Evolutionary conservation across 2,329 filamentous ascomycete genomes (phyloP).

Genomic region (Ceratocystis albifundus): DNA sequence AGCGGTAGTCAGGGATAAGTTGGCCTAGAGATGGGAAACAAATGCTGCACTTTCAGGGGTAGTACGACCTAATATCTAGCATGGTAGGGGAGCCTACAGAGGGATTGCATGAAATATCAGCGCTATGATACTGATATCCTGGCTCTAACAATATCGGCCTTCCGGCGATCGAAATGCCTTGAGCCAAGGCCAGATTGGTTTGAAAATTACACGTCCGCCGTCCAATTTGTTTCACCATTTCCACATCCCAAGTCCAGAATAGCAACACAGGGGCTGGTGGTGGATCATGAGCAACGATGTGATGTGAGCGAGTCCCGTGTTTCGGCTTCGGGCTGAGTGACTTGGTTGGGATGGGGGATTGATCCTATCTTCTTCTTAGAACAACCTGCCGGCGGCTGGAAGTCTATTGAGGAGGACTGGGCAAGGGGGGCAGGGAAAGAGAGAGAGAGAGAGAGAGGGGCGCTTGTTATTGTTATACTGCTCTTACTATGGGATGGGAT

Average conservation of each 20-base stretch:
- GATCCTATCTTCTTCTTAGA: not conserved
- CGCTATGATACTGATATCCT: not conserved
- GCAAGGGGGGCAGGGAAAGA: no score
- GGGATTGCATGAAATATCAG: not conserved
- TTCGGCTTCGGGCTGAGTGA: not conserved
- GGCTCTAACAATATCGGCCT: not conserved
- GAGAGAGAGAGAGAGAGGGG: no score
- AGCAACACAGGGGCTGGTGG: not conserved
- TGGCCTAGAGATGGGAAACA: not conserved
- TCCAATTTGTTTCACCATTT: conserved; percentile 6
- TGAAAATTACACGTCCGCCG: not conserved
- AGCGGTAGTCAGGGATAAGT: not conserved
- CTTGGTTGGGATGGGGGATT: not conserved
- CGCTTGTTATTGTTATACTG: not conserved
- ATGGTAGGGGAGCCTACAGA: not conserved
- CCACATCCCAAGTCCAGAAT: conserved; percentile 3
- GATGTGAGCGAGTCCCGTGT: conserved; percentile 10
- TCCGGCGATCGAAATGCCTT: not conserved
- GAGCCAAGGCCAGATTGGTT: conserved; percentile 2
- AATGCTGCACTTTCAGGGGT: no score
- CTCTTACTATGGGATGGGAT: no score
- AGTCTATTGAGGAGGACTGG: not conserved
- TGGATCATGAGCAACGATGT: not conserved
- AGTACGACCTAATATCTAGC: no score
- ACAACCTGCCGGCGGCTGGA: not conserved